Evolutionary conservation across 2,329 filamentous ascomycete genomes (phyloP), one percentile per base, ranked within the genome.

Genomic region (Beauveria australis): DNA sequence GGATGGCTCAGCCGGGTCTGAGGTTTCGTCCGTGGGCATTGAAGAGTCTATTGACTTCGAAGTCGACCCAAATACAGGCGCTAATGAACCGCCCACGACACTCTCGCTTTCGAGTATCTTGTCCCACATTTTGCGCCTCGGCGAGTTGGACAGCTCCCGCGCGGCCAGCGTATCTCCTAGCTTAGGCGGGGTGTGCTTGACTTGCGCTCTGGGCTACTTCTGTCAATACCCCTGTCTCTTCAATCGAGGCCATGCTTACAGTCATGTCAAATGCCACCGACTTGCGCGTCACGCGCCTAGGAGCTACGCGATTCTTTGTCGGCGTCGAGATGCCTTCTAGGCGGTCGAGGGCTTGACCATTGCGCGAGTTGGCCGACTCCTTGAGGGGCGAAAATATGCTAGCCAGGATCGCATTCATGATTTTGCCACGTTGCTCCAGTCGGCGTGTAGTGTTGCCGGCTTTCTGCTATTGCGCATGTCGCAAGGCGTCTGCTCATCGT

Each of bases 231-330:
- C 2, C 30, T 18, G 12, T 16, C 18, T 22, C 10, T 6, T 18
- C 30, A 48, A 53, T 14, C 3, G 16, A 18, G 7, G 7, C 5
- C 16, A 40, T 19, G 8, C 59, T 37, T n/a, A 61, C 59, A 48
- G 59, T 57, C 59, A 61, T 57, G 22, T 61, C 53, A 49, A 61
- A 61, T 8, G 53, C 43, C n/a, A 61, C 59, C 19, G 59, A 55
- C 40, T 61, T 61, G 14, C 40, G 46, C 46, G 41, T 16, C n/a
- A n/a, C 7, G 19, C 43, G 59, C 44, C 24, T 3, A 16, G 30
- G 24, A 3, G 55, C 19, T 22, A 16, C 40, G 24, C 59, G 59
- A n/a, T 48, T 53, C 52, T 40, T 52, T 24, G 47, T 16, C 37
- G 59, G 59, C 26, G 46, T 52, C 14, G 37, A n/a, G 47, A 37